Percentiles rank a stretch among this genome's conserved stretches.
Evolutionary conservation across 805 yeast genomes (phyloP).

Genomic region (Brettanomyces anomalus): DNA sequence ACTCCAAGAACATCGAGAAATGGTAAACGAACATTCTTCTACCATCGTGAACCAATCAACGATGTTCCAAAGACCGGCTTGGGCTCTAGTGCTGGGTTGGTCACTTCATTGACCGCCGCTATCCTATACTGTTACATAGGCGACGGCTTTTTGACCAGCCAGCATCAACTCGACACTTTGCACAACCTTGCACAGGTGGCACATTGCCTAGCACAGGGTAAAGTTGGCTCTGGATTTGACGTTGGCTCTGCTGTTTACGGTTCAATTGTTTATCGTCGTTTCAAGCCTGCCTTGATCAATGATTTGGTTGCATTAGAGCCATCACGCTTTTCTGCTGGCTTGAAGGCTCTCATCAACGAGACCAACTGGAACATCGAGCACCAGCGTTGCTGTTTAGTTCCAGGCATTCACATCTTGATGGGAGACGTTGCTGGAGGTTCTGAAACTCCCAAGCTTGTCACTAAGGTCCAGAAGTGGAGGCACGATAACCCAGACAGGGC

Average conservation of each 20-base stretch:
- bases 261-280: constrained; percentile 73
- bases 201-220: constrained; percentile 90
- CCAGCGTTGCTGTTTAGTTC: constrained; percentile 55
- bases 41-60: constrained; percentile 50
- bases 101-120: constrained; percentile 69
- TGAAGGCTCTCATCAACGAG: constrained; percentile 31
- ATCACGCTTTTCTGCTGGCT: constrained; percentile 16
- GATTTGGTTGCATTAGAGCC: constrained; percentile 8
- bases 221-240: constrained; percentile 95
- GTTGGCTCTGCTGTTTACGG: constrained; percentile 95
- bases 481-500: constrained; percentile 42
- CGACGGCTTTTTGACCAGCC: constrained; percentile 19
- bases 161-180: constrained; percentile 24
- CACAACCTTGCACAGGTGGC: constrained; percentile 86
- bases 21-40: constrained; percentile 39
- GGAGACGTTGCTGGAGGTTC: constrained; percentile 93
- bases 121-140: constrained; percentile 40
- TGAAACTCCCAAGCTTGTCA: constrained; percentile 86
- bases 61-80: constrained; percentile 89
- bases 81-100: constrained; percentile 94
- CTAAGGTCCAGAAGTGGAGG: constrained; percentile 68
- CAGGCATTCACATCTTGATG: constrained; percentile 64
- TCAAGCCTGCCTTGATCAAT: constrained; percentile 46
- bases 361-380: constrained; percentile 55
- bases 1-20: constrained; percentile 25